Conservation (phyloP, 1,139 yeast genomes). For the Zygosaccharomyces pseudobailii region DNA sequence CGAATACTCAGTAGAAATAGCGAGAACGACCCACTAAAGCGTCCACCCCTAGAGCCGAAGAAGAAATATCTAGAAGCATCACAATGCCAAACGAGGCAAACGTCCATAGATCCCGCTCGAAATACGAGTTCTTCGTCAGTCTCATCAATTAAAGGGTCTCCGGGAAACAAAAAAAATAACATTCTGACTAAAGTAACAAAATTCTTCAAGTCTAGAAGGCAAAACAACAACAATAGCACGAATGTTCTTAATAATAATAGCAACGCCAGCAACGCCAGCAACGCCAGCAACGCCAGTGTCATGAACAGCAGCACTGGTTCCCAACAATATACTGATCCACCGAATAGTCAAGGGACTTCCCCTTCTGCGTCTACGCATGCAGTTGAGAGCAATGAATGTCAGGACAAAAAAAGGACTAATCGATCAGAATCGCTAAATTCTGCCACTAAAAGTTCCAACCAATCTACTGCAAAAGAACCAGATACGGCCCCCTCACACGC, state of each 20-base stretch:
- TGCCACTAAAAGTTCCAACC: constrained; percentile 4
- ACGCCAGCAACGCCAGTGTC: neutral
- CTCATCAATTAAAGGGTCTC: neutral
- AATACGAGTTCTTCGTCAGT: constrained; percentile 1
- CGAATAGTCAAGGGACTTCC: constrained; percentile 7
- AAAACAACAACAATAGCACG: constrained; percentile 5
- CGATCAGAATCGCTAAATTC: constrained; percentile 13
- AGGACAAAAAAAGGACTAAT: constrained; percentile 11
- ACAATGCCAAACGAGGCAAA: neutral
- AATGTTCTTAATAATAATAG: constrained; percentile 1
- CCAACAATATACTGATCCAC: constrained; percentile 6
- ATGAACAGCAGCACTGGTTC: neutral
- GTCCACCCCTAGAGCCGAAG: neutral
- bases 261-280: constrained; percentile 1
- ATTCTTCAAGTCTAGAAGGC: constrained; percentile 19
- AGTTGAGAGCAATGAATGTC: constrained; percentile 1
- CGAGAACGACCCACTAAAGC: constrained; percentile 2
- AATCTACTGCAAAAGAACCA: constrained; percentile 4
- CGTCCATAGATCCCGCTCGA: neutral
- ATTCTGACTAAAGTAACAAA: constrained; percentile 17
- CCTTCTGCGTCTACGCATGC: constrained; percentile 2
- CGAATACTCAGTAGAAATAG: constrained; percentile 18
- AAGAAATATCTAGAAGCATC: constrained; percentile 6
- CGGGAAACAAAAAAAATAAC: constrained; percentile 5
- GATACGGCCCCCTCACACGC: constrained; percentile 1